A percentile compares a stretch with the other conserved stretches of the same genome.
Conservation (phyloP, 2,329 filamentous ascomycete genomes). For the Calonectria pseudoreteaudii region DNA sequence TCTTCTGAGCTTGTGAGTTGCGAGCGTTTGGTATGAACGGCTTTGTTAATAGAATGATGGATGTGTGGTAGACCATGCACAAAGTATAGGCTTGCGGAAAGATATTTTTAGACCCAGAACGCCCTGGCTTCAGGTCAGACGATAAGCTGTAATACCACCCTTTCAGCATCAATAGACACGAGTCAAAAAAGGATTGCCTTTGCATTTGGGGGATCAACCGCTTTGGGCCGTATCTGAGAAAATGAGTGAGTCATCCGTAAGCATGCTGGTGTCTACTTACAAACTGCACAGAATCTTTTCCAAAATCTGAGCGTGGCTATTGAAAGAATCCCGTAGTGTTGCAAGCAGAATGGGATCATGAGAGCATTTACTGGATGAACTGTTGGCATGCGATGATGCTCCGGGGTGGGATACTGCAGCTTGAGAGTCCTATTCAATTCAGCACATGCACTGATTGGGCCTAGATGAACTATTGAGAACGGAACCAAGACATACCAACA, state of each 20-base stretch:
- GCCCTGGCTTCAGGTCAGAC: not conserved
- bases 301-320: conserved; percentile 10
- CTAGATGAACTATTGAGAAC: too few relatives aligned
- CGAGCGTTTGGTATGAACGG: conserved; percentile 1
- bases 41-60: not conserved
- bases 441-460: not conserved
- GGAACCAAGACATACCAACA: conserved; percentile 2
- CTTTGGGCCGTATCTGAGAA: conserved; percentile 3
- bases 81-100: conserved; percentile 1
- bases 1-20: not conserved
- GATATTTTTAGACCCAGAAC: not conserved
- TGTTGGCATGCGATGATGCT: not conserved
- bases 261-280: not conserved
- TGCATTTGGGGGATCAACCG: not conserved
- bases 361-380: not conserved
- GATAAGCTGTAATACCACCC: conserved; percentile 1
- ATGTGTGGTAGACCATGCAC: conserved; percentile 15
- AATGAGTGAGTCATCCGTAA: not conserved
- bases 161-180: not conserved
- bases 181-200: conserved; percentile 4
- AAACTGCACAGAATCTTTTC: conserved; percentile 20
- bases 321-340: not conserved
- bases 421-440: not conserved
- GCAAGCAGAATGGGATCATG: not conserved
- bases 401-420: not conserved